Evolutionary conservation across 352 stramenopile species (phyloP), one percentile per base, ranked within the genome.

Genomic region (Albugo candida): DNA sequence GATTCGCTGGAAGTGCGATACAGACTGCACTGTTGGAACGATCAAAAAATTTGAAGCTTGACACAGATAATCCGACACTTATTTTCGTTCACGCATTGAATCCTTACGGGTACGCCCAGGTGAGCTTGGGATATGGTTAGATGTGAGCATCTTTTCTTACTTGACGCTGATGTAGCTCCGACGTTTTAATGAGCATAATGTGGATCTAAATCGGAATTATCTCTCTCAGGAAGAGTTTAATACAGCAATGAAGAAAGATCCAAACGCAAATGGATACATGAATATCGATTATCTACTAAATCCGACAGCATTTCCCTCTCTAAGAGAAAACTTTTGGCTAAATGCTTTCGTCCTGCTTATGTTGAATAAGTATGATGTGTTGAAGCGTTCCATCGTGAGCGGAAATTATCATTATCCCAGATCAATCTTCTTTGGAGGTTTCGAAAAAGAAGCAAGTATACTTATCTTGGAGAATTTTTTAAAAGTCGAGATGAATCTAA

Each of bases 161-260:
- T 14, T 16, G n/a, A 24, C 13, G 21, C 11, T 17, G 46, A n/a
- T n/a, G 11, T 49, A 68, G 58, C 66, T 94, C 16, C 70, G 89
- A 24, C 68, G 87, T 16, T 83, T 80, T 38, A 97, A 96, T 54
- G 87, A 96, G 59, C 64, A 95, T 53, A 95, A 95, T 55, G 83
- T 97, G 17, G 87, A 97, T 58, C 64, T 97, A 38, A 96, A 96
- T 58, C 72, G 86, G 31, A 97, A 97, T 62, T 88, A 63, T 44
- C 63, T 96, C 19, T 70, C 50, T 24, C 45, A 49, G 0, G 57
- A 64, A 13, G 54, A 75, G 40, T 91, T 83, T 49, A n/a, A n/a
- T n/a, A 47, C 67, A 24, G 49, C 73, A 5, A 55, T 63, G 17
- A 47, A 39, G 10, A 50, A 61, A 20, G 74, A 94, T 61, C 68